These are phyloP conservation scores for Ascochyta pisi DNA, from an alignment of 2,329 filamentous ascomycete species.

Conservation along the genomic window DNA sequence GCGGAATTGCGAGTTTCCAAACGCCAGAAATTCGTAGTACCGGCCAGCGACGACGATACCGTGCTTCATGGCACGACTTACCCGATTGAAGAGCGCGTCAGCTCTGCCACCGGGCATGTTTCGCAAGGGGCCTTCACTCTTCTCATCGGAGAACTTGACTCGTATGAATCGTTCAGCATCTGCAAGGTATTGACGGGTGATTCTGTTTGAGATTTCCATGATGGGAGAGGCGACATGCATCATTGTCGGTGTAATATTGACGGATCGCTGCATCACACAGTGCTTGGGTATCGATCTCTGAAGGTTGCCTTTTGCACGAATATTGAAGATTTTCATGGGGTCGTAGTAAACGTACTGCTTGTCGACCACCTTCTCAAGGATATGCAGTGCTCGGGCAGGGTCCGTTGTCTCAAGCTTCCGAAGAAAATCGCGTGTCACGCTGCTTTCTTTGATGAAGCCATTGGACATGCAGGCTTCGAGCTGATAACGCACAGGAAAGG, in stretches of 20 bases:
- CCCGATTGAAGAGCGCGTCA: constrained; percentile 72
- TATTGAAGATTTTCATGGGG: constrained; percentile 75
- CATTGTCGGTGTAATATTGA: constrained; percentile 81
- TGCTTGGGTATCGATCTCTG: constrained; percentile 67
- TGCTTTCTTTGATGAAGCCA: constrained; percentile 77
- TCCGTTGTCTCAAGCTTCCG: constrained; percentile 62
- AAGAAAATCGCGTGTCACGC: constrained; percentile 72
- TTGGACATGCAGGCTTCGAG: constrained; percentile 92
- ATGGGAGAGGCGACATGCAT: constrained; percentile 78
- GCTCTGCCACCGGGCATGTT: constrained; percentile 42
- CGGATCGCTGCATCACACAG: constrained; percentile 78
- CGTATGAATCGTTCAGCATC: constrained; percentile 82
- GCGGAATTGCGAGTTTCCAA: constrained; percentile 92
- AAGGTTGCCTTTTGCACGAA: constrained; percentile 39
- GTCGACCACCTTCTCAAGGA: constrained; percentile 78
- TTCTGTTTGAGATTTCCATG: constrained; percentile 86
- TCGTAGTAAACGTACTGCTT: constrained; percentile 67
- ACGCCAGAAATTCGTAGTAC: constrained; percentile 88
- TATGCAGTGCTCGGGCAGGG: constrained; percentile 62
- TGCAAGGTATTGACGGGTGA: constrained; percentile 74
- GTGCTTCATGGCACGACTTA: constrained; percentile 73
- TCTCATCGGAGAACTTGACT: constrained; percentile 88
- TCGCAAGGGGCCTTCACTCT: constrained; percentile 54
- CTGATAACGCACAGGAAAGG: constrained; percentile 81
- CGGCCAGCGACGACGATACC: constrained; percentile 85